Conservation (phyloP, 2,329 filamentous ascomycete genomes). For the Cladosporium sp. region DNA sequence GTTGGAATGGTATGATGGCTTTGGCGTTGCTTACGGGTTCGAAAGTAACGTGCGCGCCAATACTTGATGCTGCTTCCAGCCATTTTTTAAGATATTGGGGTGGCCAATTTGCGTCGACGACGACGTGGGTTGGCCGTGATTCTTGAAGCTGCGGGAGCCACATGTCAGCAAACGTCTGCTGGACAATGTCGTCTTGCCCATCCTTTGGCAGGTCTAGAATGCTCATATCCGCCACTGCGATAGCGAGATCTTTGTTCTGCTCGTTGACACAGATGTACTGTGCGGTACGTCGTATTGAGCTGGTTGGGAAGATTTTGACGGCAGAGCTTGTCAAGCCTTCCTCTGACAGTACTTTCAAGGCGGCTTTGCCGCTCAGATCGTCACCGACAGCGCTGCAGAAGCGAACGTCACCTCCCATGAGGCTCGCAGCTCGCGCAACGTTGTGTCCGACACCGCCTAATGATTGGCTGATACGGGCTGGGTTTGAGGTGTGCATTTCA, state of each 20-base stretch:
- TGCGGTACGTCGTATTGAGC: constrained; percentile 63
- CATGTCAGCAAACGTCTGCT: constrained; percentile 41
- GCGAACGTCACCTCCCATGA: constrained; percentile 61
- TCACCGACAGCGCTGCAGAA: constrained; percentile 79
- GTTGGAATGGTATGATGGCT: constrained; percentile 62
- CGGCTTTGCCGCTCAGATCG: constrained; percentile 70
- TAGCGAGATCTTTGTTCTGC: constrained; percentile 71
- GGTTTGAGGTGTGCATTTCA: constrained; percentile 76
- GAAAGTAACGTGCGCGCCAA: constrained; percentile 63
- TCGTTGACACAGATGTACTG: constrained; percentile 93
- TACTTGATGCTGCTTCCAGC: constrained; percentile 56
- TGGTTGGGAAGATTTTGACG: constrained; percentile 47
- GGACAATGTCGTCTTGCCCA: constrained; percentile 31
- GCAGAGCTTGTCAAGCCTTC: constrained; percentile 62
- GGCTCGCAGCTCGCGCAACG: constrained; percentile 77
- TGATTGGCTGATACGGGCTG: constrained; percentile 72
- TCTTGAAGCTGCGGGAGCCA: constrained; percentile 59
- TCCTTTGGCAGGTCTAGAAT: constrained; percentile 57
- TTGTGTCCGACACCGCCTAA: constrained; percentile 91
- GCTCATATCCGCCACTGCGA: constrained; percentile 94
- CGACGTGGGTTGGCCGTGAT: constrained; percentile 66
- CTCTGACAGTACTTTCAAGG: constrained; percentile 61
- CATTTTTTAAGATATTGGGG: constrained; percentile 62
- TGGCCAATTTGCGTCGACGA: constrained; percentile 86
- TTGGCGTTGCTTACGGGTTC: constrained; percentile 88